phyloP scores from a whole-genome alignment of 2,329 filamentous ascomycete genomes.

The Botrytis galanthina region DNA sequence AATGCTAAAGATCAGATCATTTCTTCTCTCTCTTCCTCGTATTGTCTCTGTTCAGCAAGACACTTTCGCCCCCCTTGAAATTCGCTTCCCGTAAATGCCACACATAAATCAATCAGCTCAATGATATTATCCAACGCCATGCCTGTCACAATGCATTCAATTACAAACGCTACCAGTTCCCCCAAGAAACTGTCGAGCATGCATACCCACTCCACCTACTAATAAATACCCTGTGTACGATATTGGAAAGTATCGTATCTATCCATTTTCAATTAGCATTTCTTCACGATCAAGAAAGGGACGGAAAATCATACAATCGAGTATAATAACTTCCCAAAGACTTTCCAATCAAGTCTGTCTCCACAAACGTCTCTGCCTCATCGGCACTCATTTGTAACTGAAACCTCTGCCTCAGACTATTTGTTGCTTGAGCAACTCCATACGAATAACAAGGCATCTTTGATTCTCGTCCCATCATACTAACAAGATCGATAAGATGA shows the following conservation, averaged over 20 bases:
- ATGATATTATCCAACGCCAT: slow-evolving; percentile 18
- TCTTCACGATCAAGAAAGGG: neutral
- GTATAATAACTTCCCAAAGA: slow-evolving; percentile 85
- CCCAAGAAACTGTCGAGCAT: neutral
- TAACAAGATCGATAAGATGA: slow-evolving; percentile 76
- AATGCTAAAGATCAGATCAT: neutral
- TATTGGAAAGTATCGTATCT: slow-evolving; percentile 88
- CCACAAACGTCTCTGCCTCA: slow-evolving; percentile 78
- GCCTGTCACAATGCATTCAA: slow-evolving; percentile 6
- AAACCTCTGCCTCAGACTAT: slow-evolving; percentile 69
- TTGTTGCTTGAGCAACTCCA: slow-evolving; percentile 69
- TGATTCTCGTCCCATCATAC: slow-evolving; percentile 79
- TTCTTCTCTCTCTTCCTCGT: neutral
- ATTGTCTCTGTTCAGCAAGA: neutral
- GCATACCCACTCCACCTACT: slow-evolving; percentile 6
- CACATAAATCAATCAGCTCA: slow-evolving; percentile 13
- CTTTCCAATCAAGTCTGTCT: slow-evolving; percentile 75
- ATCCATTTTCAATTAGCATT: slow-evolving; percentile 21
- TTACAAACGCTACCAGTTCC: neutral
- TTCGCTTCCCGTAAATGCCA: slow-evolving; percentile 8
- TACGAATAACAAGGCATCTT: slow-evolving; percentile 82
- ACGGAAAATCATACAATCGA: slow-evolving; percentile 61
- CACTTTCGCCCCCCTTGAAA: neutral
- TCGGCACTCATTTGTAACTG: slow-evolving; percentile 80
- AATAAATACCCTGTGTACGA: slow-evolving; percentile 84